Conservation (phyloP, 805 yeast genomes). For the Lachancea mirantina region DNA sequence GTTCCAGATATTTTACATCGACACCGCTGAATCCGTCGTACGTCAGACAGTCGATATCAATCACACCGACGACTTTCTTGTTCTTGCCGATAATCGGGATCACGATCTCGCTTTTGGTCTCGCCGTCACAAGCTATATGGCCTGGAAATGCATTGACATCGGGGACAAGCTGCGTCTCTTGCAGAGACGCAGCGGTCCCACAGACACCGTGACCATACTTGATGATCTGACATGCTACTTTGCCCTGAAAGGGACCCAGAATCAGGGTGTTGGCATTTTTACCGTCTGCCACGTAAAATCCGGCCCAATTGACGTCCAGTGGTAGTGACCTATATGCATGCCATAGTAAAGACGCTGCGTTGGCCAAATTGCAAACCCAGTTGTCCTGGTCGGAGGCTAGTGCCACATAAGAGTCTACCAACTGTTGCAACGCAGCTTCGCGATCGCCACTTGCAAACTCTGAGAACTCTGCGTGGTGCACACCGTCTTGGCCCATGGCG, state of each 20-base stretch:
- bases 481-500: slow-evolving; percentile 21
- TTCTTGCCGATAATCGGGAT: slow-evolving; percentile 58
- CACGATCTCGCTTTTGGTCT: slow-evolving; percentile 86
- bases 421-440: slow-evolving; percentile 49
- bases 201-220: slow-evolving; percentile 82
- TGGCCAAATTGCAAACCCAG: slow-evolving; percentile 88
- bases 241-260: slow-evolving; percentile 93
- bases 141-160: slow-evolving; percentile 79
- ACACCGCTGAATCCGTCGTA: slow-evolving; percentile 56
- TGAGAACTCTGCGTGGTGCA: slow-evolving; percentile 71
- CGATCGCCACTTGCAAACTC: slow-evolving; percentile 40
- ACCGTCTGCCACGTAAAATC: slow-evolving; percentile 61
- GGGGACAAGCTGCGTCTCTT: slow-evolving; percentile 62
- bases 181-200: slow-evolving; percentile 65
- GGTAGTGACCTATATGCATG: slow-evolving; percentile 66
- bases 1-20: slow-evolving; percentile 56
- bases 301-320: slow-evolving; percentile 79
- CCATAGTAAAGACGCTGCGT: slow-evolving; percentile 83
- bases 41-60: slow-evolving; percentile 76
- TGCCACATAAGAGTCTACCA: slow-evolving; percentile 58
- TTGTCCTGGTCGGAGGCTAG: slow-evolving; percentile 55
- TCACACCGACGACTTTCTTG: slow-evolving; percentile 56
- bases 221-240: slow-evolving; percentile 89
- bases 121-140: slow-evolving; percentile 97
- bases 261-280: slow-evolving; percentile 40